phyloP scores from a whole-genome alignment of 2,329 filamentous ascomycete species.

The Apiospora arundinis region DNA sequence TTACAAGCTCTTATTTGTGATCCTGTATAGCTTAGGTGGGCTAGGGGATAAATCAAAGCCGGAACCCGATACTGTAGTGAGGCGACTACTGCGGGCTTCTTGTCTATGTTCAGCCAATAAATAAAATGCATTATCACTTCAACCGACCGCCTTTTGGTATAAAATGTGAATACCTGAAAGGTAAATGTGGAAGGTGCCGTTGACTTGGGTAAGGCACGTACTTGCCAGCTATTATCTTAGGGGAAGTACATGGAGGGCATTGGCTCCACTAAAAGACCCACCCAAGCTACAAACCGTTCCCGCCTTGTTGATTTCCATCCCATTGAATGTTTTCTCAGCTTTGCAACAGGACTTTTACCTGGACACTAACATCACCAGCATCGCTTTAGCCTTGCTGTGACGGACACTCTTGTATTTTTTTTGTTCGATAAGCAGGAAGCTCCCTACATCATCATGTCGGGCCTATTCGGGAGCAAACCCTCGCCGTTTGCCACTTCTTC shows the following conservation, averaged over 20 bases:
- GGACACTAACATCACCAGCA: conserved; percentile 3
- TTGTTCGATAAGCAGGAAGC: neutral
- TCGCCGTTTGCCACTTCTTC: conserved; percentile 38
- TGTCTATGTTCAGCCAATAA: no score
- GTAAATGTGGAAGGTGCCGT: neutral
- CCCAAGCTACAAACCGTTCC: conserved; percentile 12
- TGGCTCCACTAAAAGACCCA: conserved; percentile 6
- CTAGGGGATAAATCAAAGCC: neutral
- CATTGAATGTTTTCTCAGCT: conserved; percentile 21
- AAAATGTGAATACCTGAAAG: neutral
- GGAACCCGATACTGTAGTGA: neutral
- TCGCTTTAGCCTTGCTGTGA: conserved; percentile 19
- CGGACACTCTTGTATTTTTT: neutral
- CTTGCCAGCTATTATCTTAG: neutral
- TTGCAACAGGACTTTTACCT: conserved; percentile 12
- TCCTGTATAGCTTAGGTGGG: neutral
- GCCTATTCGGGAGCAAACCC: conserved; percentile 30
- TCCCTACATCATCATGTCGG: conserved; percentile 28
- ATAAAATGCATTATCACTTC: no score
- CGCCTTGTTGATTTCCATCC: conserved; percentile 19
- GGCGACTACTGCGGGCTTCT: neutral
- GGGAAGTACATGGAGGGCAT: neutral
- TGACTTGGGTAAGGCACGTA: neutral
- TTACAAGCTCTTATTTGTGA: neutral
- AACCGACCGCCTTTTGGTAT: no score